Base-by-base conservation (phyloP, 805 yeast genomes). In the Zygosaccharomyces bailii region DNA sequence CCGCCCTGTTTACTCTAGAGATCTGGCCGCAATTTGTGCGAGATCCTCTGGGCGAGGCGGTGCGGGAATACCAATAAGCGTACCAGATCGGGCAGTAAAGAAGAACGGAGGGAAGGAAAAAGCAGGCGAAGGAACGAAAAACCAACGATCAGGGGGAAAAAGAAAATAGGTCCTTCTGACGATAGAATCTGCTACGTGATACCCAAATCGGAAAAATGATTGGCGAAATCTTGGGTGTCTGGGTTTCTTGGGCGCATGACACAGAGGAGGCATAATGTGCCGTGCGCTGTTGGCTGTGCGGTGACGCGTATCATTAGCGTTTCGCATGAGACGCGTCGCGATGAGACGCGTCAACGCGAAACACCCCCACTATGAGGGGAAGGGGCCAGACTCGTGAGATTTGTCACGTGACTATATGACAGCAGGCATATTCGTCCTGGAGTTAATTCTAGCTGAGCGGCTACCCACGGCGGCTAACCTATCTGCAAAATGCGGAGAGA, bases 131-230 rank as follows among this genome's bases (percentile, higher is more conserved):
- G 9, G 25, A 21, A 21, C 25, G 25, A 21, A 21, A 21, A 21
- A 21, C 9, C 9, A 21, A 9, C 25, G 8, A 21, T 9, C 25
- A 9, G 25, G 31, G 7, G 14, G 6, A 10, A n/a, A 27, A 27
- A 27, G 13, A 27, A 11, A 27, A 10, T 4, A 10, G 31, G n/a
- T n/a, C n/a, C n/a, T n/a, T n/a, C n/a, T n/a, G n/a, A n/a, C n/a
- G 14, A 27, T 10, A 14, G 13, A 25, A 18, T 18, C 21, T 37
- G 40, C 25, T 18, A 16, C 9, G 17, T 25, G 13, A 9, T 17
- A 25, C 40, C 40, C 32, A n/a, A 37, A 37, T 37, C 40, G 40
- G 40, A 37, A 37, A 37, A 4, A 25, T 37, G 40, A 37, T 37
- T 14, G 32, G 30, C 40, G 20, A 21, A 21, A 6, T 9, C 9